Evolutionary conservation across 495 filamentous ascomycete genomes (phyloP).

Genomic region (Polyplosphaeria fusca): DNA sequence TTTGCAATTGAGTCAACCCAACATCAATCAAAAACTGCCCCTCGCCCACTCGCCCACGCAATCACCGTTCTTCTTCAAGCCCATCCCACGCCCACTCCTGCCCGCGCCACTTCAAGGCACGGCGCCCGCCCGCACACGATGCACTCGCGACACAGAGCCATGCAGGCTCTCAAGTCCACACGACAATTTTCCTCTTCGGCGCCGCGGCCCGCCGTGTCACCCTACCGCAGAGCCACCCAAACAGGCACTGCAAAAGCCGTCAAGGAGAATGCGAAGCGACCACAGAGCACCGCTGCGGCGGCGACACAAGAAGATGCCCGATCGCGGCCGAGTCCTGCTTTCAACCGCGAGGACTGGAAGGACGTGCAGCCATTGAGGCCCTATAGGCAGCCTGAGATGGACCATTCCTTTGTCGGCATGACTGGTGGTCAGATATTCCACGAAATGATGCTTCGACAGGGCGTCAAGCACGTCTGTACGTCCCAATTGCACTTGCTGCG

Average conservation of each 20-base stretch:
- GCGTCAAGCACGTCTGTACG: slow-evolving; percentile 75
- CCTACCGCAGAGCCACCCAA: slow-evolving; percentile 33
- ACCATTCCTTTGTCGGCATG: slow-evolving; percentile 76
- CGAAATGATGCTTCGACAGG: slow-evolving; percentile 95
- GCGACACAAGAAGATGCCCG: slow-evolving; percentile 28
- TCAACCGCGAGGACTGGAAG: slow-evolving; percentile 42
- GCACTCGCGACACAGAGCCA: slow-evolving; percentile 23
- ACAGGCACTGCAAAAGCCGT: slow-evolving; percentile 31
- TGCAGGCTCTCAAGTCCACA: slow-evolving; percentile 19
- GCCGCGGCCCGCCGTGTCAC: slow-evolving; percentile 37
- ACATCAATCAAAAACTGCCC: slow-evolving; percentile 1
- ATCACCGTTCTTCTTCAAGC: neutral
- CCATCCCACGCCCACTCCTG: slow-evolving; percentile 11
- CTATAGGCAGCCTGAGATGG: slow-evolving; percentile 42
- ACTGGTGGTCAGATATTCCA: slow-evolving; percentile 97
- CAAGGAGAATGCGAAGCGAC: slow-evolving; percentile 29
- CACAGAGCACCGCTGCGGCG: slow-evolving; percentile 39
- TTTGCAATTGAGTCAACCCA: slow-evolving; percentile 6
- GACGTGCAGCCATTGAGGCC: slow-evolving; percentile 42
- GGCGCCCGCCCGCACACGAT: slow-evolving; percentile 3
- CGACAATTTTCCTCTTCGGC: slow-evolving; percentile 33
- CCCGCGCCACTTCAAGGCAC: neutral
- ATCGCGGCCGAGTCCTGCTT: slow-evolving; percentile 41
- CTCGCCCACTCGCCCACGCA: neutral
- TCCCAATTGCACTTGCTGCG: slow-evolving; percentile 9